Base-by-base conservation (phyloP, 2,329 filamentous ascomycete species). In the Helotiales sp. region DNA sequence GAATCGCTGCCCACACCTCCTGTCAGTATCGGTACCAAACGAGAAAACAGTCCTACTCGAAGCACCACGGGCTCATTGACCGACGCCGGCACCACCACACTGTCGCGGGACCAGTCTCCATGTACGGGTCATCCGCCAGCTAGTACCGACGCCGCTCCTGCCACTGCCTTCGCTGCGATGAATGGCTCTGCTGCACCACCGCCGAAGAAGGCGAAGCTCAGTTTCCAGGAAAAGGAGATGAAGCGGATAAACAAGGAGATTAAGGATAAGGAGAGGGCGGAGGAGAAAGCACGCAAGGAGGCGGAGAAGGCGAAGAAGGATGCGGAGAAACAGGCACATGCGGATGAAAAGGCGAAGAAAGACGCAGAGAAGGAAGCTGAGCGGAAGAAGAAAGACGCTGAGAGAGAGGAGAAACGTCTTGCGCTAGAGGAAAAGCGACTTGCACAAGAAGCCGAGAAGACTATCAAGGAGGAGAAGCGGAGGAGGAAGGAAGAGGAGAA, bases 191-290 rank as follows among this genome's bases (percentile, higher is more conserved):
- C 66, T 8, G 61, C 67, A 15, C 73, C 72, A 7, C 70, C 73
- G 4, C 50, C 68, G 0, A 76, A 76, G 69, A 76, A 69, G 49
- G 28, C 64, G 1, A 77, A 75, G 49, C 62, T 76, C 11, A 72
- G 70, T 6, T 73, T 74, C 69, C 65, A 61, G 7, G 75, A 77
- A 61, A 75, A 73, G 58, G 74, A 75, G 65, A 60, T 69, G 54
- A 85, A 84, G 71, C 73, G 77, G 45, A 76, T 78, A 3, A 73
- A 77, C 58, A 78, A 78, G 28, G 72, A 75, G 47, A 73, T 72
- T 20, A 71, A 63, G 45, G 73, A 75, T 2, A 71, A 65, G 20
- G 66, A 76, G 37, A 78, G 76, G 43, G 72, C 71, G 57, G 73
- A 69, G 8, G 75, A 77, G 63, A 75, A 76, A 34, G 76, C 73